A percentile compares a stretch with the other conserved stretches of the same genome.
phyloP scores from a whole-genome alignment of 306 rosid genomes.

The Geum urbanum region DNA sequence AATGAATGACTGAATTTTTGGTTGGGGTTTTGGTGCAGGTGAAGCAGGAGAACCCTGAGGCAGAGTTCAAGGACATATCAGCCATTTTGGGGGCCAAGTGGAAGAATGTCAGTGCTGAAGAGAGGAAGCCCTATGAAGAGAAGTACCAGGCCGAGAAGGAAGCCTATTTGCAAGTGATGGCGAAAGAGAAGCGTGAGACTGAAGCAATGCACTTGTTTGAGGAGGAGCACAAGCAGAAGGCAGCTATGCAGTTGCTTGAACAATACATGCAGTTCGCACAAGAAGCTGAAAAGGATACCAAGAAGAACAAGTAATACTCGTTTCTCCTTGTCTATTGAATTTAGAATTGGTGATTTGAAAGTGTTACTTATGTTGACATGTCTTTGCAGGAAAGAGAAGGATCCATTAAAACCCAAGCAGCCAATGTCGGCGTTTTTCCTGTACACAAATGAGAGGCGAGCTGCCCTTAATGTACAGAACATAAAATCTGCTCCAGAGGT shows the following conservation, averaged over 20 bases:
- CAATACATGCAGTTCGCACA: slow-evolving; percentile 81
- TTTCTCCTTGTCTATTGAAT: not conserved
- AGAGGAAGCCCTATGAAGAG: slow-evolving; percentile 83
- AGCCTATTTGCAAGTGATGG: slow-evolving; percentile 51
- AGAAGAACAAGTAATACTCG: slow-evolving; percentile 53
- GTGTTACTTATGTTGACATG: not conserved
- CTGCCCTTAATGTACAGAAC: slow-evolving; percentile 54
- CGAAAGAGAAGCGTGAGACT: slow-evolving; percentile 73
- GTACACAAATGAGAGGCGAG: slow-evolving; percentile 67
- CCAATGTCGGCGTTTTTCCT: slow-evolving; percentile 79
- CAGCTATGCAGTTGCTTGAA: slow-evolving; percentile 88
- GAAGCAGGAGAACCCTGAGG: slow-evolving; percentile 76
- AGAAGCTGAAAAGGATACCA: slow-evolving; percentile 54
- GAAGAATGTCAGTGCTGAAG: slow-evolving; percentile 66
- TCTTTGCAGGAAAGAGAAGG: slow-evolving; percentile 70
- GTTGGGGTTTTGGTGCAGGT: slow-evolving; percentile 39
- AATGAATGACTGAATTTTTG: not conserved
- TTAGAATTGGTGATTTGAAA: not conserved
- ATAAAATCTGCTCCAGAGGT: slow-evolving; percentile 57
- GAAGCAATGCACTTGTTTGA: slow-evolving; percentile 88
- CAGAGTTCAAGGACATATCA: slow-evolving; percentile 72
- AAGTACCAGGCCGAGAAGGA: slow-evolving; percentile 68
- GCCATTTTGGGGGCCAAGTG: slow-evolving; percentile 80
- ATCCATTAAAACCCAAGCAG: slow-evolving; percentile 90
- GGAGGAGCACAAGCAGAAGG: slow-evolving; percentile 79